phyloP scores from a whole-genome alignment of 139 green algal species.

The Chlorella vulgaris region DNA sequence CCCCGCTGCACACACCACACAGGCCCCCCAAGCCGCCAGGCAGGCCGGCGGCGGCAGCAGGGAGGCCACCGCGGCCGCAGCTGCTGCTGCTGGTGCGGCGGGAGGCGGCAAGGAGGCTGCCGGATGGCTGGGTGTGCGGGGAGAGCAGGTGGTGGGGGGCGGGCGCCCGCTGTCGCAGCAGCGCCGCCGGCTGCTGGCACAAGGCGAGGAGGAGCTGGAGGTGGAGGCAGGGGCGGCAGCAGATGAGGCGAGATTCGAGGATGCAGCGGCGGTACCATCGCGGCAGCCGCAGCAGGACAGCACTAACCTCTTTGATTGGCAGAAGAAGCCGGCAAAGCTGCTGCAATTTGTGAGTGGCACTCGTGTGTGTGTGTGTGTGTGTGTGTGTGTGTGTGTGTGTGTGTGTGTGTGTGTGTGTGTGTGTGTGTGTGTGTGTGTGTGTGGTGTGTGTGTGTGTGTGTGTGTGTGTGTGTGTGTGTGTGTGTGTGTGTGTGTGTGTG shows the following conservation, averaged over 20 bases:
- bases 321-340: slow-evolving; percentile 27
- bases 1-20: not conserved
- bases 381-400: no score
- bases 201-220: not conserved
- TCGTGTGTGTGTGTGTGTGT: no score
- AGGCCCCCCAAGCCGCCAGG: not conserved
- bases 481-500: no score
- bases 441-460: no score
- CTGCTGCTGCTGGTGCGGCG: not conserved
- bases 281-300: not conserved
- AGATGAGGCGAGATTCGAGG: no score
- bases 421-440: no score
- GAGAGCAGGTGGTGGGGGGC: not conserved
- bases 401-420: no score
- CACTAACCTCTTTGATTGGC: slow-evolving; percentile 5
- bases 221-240: not conserved
- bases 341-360: slow-evolving; percentile 44
- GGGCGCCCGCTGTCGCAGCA: slow-evolving; percentile 13
- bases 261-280: not conserved
- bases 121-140: no score
- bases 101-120: not conserved
- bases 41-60: not conserved
- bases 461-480: no score
- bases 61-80: not conserved
- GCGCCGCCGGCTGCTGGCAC: not conserved